Percentiles rank a stretch among this genome's conserved stretches.
Conservation (phyloP, 164 flowering plant species). For the Nymphaea thermarum region DNA sequence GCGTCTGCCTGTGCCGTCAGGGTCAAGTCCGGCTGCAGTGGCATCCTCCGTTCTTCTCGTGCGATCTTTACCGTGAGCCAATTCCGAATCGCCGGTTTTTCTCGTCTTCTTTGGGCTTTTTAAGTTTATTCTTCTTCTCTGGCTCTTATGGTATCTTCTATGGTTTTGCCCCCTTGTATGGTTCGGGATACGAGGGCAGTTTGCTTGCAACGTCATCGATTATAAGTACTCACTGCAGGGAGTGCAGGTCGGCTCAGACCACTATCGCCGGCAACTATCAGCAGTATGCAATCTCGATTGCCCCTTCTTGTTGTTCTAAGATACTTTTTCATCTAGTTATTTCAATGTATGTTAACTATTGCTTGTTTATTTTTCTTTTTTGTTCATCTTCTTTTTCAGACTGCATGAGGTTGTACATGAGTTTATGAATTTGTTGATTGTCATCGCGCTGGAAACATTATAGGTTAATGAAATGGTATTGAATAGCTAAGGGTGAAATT, state of each 20-base stretch:
- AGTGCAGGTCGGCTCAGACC: constrained; percentile 31
- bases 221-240: constrained; percentile 60
- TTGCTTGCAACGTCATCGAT: constrained; percentile 46
- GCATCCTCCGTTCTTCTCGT: constrained; percentile 60
- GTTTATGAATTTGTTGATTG: too few species aligned
- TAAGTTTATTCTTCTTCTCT: background rate
- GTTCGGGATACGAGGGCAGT: constrained; percentile 21
- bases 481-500: too few species aligned
- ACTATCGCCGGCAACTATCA: constrained; percentile 30
- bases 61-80: constrained; percentile 51
- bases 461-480: too few species aligned
- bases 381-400: too few species aligned
- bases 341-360: background rate
- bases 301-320: background rate
- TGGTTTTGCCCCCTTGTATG: background rate
- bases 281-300: constrained; percentile 23
- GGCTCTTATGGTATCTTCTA: background rate
- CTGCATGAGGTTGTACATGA: too few species aligned
- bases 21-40: constrained; percentile 23
- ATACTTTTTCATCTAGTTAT: background rate
- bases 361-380: too few species aligned
- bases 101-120: background rate
- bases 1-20: constrained; percentile 3
- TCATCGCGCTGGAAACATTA: too few species aligned
- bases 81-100: constrained; percentile 6